Conservation (phyloP, 805 yeast species). For the Myxozyma kluyveri region DNA sequence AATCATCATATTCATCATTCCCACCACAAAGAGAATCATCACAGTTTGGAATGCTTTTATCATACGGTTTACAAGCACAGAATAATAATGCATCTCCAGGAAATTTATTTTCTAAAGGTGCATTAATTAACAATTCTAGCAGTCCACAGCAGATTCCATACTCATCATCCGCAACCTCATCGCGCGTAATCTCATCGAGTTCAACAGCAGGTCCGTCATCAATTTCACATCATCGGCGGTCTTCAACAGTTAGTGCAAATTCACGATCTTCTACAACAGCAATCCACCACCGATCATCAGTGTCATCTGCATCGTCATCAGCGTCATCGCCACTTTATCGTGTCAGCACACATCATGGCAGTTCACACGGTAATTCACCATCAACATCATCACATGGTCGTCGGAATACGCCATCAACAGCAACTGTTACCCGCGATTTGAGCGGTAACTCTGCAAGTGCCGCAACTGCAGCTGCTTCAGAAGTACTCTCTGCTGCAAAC, state of each 20-base stretch:
- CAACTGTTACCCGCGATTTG: too few species aligned
- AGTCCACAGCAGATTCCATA: constrained; percentile 1
- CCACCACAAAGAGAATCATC: neutral
- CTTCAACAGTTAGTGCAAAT: neutral
- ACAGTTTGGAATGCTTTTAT: neutral
- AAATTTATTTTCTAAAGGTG: constrained; percentile 22
- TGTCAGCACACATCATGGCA: neutral
- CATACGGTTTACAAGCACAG: constrained; percentile 12
- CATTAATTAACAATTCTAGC: constrained; percentile 20
- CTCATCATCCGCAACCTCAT: constrained; percentile 22
- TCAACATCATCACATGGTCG: too few species aligned
- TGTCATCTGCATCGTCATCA: constrained; percentile 5
- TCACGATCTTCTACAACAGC: neutral
- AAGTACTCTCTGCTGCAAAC: constrained; percentile 7
- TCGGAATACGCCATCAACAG: too few species aligned
- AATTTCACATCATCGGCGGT: neutral
- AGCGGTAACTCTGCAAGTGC: neutral
- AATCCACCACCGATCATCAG: constrained; percentile 3
- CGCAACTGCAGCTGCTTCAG: neutral
- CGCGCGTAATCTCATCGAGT: neutral
- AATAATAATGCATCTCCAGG: constrained; percentile 5
- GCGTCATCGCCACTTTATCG: constrained; percentile 2
- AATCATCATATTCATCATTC: constrained; percentile 40
- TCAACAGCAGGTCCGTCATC: neutral
- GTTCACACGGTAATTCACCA: neutral